These are phyloP conservation scores for Erodium trifolium DNA, from an alignment of 441 rosid genomes.

Conservation along the genomic window DNA sequence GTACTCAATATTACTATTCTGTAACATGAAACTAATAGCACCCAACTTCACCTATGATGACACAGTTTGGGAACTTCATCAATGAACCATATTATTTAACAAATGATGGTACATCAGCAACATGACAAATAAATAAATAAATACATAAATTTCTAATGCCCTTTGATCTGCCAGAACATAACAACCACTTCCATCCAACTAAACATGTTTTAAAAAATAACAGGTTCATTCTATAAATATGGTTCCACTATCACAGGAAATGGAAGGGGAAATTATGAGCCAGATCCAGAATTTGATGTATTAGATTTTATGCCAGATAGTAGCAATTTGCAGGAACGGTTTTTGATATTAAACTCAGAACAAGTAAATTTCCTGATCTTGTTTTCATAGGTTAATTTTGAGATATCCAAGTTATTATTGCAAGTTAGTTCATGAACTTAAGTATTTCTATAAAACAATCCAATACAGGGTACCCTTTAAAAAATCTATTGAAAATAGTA, in stretches of 20 bases:
- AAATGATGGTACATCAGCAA: not conserved
- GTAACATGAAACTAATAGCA: not conserved
- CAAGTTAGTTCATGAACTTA: not conserved
- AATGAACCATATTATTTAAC: no score
- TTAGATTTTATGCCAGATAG: no score
- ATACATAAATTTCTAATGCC: not conserved
- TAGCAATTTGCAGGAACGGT: not conserved
- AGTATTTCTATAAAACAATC: not conserved
- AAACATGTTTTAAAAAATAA: no score
- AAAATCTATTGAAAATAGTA: no score
- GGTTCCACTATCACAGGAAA: no score
- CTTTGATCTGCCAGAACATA: no score
- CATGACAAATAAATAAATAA: not conserved
- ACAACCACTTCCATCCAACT: no score
- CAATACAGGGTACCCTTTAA: not conserved
- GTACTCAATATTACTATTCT: not conserved
- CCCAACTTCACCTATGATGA: not conserved
- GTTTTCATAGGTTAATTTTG: not conserved
- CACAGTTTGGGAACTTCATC: not conserved
- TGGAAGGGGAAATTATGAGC: no score
- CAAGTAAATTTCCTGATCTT: not conserved
- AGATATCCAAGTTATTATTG: not conserved
- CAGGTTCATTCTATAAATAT: no score
- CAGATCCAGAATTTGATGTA: no score
- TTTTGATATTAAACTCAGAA: not conserved